Percentiles rank a stretch among this genome's conserved stretches.
Conservation (phyloP, 1,139 yeast species). For the Sugiyamaella neomexicana region DNA sequence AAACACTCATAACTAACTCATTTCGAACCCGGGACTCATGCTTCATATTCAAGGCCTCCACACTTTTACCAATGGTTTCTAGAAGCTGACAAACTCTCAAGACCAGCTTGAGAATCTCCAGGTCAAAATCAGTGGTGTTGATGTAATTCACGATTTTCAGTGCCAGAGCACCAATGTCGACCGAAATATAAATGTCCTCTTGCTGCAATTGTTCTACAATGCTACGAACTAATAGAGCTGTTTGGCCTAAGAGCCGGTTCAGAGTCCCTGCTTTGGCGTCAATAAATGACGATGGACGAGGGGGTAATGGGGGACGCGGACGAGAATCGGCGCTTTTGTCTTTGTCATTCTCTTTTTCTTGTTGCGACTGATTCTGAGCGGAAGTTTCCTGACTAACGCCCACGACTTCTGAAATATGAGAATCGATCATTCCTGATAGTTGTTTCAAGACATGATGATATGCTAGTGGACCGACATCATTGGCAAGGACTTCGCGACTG, state of each 20-base stretch:
- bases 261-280: conserved; percentile 29
- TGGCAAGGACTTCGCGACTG: conserved; percentile 49
- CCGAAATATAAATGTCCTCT: conserved; percentile 44
- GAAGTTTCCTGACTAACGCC: background rate
- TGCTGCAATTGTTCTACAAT: conserved; percentile 46
- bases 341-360: background rate
- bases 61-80: conserved; percentile 51
- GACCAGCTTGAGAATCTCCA: conserved; percentile 50
- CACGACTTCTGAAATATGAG: conserved; percentile 25
- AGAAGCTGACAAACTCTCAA: conserved; percentile 60
- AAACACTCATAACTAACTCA: conserved; percentile 55
- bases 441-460: conserved; percentile 44
- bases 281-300: conserved; percentile 7
- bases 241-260: conserved; percentile 44
- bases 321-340: background rate
- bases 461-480: conserved; percentile 48
- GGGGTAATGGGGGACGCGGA: conserved; percentile 12
- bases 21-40: conserved; percentile 66
- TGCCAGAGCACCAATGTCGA: conserved; percentile 45
- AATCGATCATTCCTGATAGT: conserved; percentile 35
- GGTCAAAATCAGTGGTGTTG: conserved; percentile 41
- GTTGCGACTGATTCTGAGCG: background rate
- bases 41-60: conserved; percentile 37
- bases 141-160: conserved; percentile 40
- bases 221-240: conserved; percentile 45